Evolutionary conservation across 805 yeast genomes (phyloP).

Genomic region (Saccharomycopsis schoenii): DNA sequence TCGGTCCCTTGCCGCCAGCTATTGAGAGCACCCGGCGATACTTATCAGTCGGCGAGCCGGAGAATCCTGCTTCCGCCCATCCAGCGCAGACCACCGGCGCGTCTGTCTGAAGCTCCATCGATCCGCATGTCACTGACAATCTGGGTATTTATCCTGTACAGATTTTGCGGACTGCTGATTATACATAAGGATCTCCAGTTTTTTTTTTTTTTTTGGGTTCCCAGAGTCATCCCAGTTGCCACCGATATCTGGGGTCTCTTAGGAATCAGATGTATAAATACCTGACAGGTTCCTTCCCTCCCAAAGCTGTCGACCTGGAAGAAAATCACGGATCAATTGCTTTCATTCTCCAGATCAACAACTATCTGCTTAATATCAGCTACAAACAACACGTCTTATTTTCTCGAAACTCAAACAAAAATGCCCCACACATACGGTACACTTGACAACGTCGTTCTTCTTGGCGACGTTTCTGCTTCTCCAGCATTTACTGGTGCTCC

Average conservation of each 20-base stretch:
- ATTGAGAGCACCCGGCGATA: neutral
- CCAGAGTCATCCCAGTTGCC: neutral
- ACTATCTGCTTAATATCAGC: neutral
- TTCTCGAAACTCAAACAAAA: too few species aligned
- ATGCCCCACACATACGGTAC: slow-evolving; percentile 25
- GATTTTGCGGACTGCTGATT: neutral
- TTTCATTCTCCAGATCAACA: neutral
- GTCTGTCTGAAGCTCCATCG: neutral
- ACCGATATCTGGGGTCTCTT: neutral
- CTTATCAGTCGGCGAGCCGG: neutral
- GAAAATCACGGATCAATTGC: too few species aligned
- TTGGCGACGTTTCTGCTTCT: slow-evolving; percentile 36
- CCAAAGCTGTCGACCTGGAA: too few species aligned
- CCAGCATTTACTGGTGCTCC: slow-evolving; percentile 27
- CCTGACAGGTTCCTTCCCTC: neutral
- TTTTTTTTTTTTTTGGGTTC: neutral
- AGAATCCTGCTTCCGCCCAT: neutral
- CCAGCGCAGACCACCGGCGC: neutral
- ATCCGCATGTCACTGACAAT: neutral
- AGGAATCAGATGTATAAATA: neutral
- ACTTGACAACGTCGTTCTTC: slow-evolving; percentile 42
- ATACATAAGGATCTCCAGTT: neutral
- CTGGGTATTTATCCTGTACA: too few species aligned
- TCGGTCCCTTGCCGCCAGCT: neutral
- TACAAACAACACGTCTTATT: neutral